Base-by-base conservation (phyloP, 768 basidiomycete genomes). In the Stropharia rugosoannulata region DNA sequence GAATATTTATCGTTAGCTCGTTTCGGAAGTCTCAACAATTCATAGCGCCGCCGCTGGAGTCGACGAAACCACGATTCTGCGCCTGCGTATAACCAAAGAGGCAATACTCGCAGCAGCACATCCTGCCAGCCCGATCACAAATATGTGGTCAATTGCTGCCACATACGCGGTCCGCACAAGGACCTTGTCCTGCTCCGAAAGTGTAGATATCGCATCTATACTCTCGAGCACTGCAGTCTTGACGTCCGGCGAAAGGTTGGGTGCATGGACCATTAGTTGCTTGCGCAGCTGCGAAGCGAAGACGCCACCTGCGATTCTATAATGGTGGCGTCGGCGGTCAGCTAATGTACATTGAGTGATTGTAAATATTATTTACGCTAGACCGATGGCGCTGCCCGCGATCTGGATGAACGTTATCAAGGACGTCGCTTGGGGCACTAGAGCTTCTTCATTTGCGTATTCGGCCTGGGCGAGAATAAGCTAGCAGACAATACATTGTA, bases 401-500 rank as follows among this genome's bases (percentile, higher is more conserved):
- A 57, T 45, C 36, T 51, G 56, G 42, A 57, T 57, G 35, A 57
- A 46, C 27, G 49, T 57, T 32, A 57, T 40, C 5, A 49, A 32
- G 5, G 56, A 49, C 1, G 56, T 51, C 11, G 56, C 56, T 36
- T 51, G 56, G 13, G 50, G 44, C 18, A 57, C 44, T 10, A 45
- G 49, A 7, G 48, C 49, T 36, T 50, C 44, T 19, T 51, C 39
- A 8, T 51, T 42, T 16, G 49, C 56, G 27, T 50, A 57, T 25
- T 50, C 49, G 13, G 38, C 56, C 29, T 57, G 49, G 5, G 49
- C 56, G 10, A 57, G 42, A 18, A 51, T 49, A 16, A 51, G 43
- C 56, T 56, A 25, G 29, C 27, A 3, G 22, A 19, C 1, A 6
- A 16, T 4, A n/a, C 3, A 27, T 22, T 13, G 45, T 25, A 22